Base-by-base conservation (phyloP, 2,329 filamentous ascomycete genomes). In the Fusarium euwallaceae region DNA sequence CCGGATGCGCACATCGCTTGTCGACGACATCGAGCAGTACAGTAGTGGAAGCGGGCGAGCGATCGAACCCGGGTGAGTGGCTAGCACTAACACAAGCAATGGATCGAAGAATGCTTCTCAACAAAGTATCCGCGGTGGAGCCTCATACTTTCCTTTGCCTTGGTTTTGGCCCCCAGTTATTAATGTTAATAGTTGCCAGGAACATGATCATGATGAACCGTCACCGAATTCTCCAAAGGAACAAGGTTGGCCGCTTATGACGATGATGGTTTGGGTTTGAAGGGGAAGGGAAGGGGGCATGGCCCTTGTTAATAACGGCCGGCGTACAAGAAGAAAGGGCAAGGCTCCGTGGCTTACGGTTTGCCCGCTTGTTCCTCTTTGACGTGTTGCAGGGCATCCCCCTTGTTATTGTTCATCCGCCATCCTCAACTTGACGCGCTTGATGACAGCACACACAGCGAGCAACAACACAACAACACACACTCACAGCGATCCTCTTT, bases 171-270 rank as follows among this genome's bases (percentile, higher is more conserved):
- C 53, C 48, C 51, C 12, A 58, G 61, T 39, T 36, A 36, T 36
- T 36, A 36, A 36, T 36, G 34, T 36, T 36, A 36, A 36, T 55
- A 7, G 48, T 29, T 34, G 10, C 51, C 48, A 60, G 43, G 34
- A 51, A 37, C 39, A 64, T 61, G 45, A 45, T 64, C 45, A 64
- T 61, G 41, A 59, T 43, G 32, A 53, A 58, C 24, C 45, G 36
- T 72, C 45, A 51, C 34, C 36, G 10, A 24, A 34, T 36, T 65
- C 41, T 65, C 36, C 24, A 61, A 62, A 34, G 41, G 67, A 20
- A 74, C 69, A 56, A 62, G 66, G 70, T 69, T 74, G 39, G 51
- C 17, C 62, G 39, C 32, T 61, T 41, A 71, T 76, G 60, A 74
- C 59, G 67, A 64, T 48, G 61, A 45, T 20, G 34, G 12, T 36